phyloP scores from a whole-genome alignment of 805 yeast species.

The Ogataea trehalophila region DNA sequence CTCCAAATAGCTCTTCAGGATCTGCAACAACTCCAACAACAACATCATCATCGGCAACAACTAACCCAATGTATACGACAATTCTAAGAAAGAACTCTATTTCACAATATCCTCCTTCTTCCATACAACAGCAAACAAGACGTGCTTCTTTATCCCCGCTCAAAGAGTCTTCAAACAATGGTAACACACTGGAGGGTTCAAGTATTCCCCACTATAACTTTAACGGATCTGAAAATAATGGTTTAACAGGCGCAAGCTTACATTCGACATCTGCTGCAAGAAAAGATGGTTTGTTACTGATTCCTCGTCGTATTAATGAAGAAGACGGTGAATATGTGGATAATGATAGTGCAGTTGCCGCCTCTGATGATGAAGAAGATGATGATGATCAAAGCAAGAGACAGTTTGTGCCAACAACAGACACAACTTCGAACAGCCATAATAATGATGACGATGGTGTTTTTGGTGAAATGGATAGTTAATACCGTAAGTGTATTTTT shows the following conservation, averaged over 20 bases:
- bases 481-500: neutral
- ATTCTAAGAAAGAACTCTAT: constrained; percentile 37
- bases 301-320: constrained; percentile 7
- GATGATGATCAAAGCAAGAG: constrained; percentile 12
- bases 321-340: constrained; percentile 7
- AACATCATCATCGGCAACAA: constrained; percentile 7
- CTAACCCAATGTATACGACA: constrained; percentile 13
- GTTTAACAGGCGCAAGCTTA: neutral
- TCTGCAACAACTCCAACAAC: constrained; percentile 6
- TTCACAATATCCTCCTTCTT: constrained; percentile 40
- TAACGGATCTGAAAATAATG: neutral
- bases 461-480: constrained; percentile 35
- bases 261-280: neutral
- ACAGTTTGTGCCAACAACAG: neutral
- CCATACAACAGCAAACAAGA: constrained; percentile 12
- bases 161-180: neutral
- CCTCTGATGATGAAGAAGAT: constrained; percentile 19
- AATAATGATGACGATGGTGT: constrained; percentile 29
- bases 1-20: neutral
- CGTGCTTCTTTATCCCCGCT: constrained; percentile 12
- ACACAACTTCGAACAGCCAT: neutral
- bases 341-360: constrained; percentile 11
- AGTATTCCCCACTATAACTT: too few species aligned
- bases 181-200: too few species aligned
- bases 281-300: constrained; percentile 14